These are phyloP conservation scores for Naganishia randhawae DNA, from an alignment of 768 basidiomycete species.

Conservation along the genomic window DNA sequence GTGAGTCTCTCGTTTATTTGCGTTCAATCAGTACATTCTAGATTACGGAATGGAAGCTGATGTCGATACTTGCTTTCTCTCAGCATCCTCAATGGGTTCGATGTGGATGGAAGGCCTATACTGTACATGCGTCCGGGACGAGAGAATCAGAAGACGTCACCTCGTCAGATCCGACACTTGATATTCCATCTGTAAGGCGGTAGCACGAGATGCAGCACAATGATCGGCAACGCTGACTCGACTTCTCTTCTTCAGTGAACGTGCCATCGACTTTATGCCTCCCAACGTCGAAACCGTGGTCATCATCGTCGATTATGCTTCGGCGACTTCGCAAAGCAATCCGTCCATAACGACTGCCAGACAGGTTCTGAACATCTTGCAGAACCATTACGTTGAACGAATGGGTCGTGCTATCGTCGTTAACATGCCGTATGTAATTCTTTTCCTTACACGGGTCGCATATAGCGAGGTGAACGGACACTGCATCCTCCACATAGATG, in stretches of 20 bases:
- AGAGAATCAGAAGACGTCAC: slow-evolving; percentile 74
- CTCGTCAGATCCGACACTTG: slow-evolving; percentile 75
- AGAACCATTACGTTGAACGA: slow-evolving; percentile 67
- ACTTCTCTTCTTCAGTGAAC: slow-evolving; percentile 58
- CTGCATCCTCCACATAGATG: slow-evolving; percentile 69
- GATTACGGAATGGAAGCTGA: neutral
- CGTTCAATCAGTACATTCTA: neutral
- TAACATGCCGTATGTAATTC: slow-evolving; percentile 62
- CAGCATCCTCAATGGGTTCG: slow-evolving; percentile 79
- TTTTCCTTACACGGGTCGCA: neutral
- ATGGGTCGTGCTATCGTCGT: slow-evolving; percentile 76
- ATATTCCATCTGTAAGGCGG: slow-evolving; percentile 74
- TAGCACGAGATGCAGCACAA: neutral
- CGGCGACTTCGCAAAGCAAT: slow-evolving; percentile 73
- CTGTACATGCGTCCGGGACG: slow-evolving; percentile 82
- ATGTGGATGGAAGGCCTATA: slow-evolving; percentile 78
- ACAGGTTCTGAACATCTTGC: slow-evolving; percentile 74
- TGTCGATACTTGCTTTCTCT: neutral
- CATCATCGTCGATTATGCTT: slow-evolving; percentile 81
- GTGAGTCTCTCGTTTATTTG: slow-evolving; percentile 53
- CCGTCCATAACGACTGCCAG: slow-evolving; percentile 76
- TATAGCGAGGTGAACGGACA: too few species aligned
- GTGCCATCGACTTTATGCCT: slow-evolving; percentile 84
- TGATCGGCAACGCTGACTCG: neutral
- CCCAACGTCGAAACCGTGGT: slow-evolving; percentile 75